Evolutionary conservation across 1,139 yeast species (phyloP).

Genomic region (Zygosaccharomyces sapae): DNA sequence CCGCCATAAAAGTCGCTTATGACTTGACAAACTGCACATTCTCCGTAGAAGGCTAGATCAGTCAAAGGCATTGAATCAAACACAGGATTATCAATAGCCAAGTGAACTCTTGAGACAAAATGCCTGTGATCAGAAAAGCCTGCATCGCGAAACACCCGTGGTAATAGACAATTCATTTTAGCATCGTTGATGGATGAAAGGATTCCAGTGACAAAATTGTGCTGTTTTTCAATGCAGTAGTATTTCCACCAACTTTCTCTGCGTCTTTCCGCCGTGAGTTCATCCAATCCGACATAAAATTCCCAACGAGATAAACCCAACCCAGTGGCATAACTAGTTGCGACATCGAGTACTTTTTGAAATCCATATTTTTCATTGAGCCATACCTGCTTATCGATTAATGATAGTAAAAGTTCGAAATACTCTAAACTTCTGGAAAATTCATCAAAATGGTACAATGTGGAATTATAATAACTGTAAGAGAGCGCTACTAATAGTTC

Average conservation of each 20-base stretch:
- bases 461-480: slow-evolving; percentile 26
- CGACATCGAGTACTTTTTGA: slow-evolving; percentile 23
- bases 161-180: slow-evolving; percentile 26
- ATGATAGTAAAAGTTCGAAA: slow-evolving; percentile 25
- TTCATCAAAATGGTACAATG: slow-evolving; percentile 23
- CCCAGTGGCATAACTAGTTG: slow-evolving; percentile 23
- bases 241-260: slow-evolving; percentile 33
- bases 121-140: slow-evolving; percentile 28
- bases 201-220: slow-evolving; percentile 17
- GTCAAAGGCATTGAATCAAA: slow-evolving; percentile 19
- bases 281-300: slow-evolving; percentile 34
- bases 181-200: slow-evolving; percentile 26
- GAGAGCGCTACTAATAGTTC: slow-evolving; percentile 24
- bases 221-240: slow-evolving; percentile 24
- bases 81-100: slow-evolving; percentile 7
- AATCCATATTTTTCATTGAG: slow-evolving; percentile 26
- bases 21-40: slow-evolving; percentile 20
- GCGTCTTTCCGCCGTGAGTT: slow-evolving; percentile 31
- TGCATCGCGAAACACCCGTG: slow-evolving; percentile 24
- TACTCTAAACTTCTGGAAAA: slow-evolving; percentile 24
- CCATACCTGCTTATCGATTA: slow-evolving; percentile 26
- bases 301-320: slow-evolving; percentile 36
- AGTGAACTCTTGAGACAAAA: slow-evolving; percentile 21
- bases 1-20: slow-evolving; percentile 21
- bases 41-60: slow-evolving; percentile 22